phyloP scores from a whole-genome alignment of 1,284 basidiomycete genomes.

The Cryptococcus sp. region DNA sequence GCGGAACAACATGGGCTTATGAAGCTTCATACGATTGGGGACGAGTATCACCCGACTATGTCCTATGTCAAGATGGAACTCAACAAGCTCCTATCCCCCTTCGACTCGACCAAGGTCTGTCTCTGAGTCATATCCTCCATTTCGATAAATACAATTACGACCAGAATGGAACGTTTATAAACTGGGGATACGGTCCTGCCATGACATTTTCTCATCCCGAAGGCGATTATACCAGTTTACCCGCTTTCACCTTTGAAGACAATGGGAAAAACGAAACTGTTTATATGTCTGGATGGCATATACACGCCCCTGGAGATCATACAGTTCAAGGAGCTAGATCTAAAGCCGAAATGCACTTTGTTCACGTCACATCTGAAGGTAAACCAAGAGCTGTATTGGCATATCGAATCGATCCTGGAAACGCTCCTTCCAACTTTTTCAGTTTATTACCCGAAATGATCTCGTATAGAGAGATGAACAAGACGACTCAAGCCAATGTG shows the following conservation, averaged over 20 bases:
- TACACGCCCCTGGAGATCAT: conserved; percentile 20
- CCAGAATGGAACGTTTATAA: conserved; percentile 9
- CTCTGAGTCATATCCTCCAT: conserved; percentile 7
- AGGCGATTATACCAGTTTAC: conserved; percentile 13
- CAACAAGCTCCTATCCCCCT: conserved; percentile 19
- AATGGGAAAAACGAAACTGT: conserved; percentile 15
- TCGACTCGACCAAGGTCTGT: conserved; percentile 16
- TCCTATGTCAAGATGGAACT: conserved; percentile 16
- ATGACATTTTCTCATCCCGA: conserved; percentile 16
- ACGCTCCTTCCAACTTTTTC: conserved; percentile 14
- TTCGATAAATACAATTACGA: conserved; percentile 7
- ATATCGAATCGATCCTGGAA: conserved; percentile 20
- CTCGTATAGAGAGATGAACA: conserved; percentile 10
- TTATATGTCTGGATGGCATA: conserved; percentile 20
- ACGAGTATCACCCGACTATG: conserved; percentile 10
- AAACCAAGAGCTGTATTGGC: conserved; percentile 16
- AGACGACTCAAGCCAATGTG: conserved; percentile 6
- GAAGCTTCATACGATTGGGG: conserved; percentile 22
- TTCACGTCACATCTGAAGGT: conserved; percentile 14
- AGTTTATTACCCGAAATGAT: conserved; percentile 8
- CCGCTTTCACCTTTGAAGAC: conserved; percentile 15
- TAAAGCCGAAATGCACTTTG: conserved; percentile 22
- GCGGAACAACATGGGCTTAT: conserved; percentile 1
- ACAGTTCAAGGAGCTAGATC: conserved; percentile 15
- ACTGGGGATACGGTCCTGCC: conserved; percentile 21